Evolutionary conservation across 352 stramenopile genomes (phyloP), one percentile per base, ranked within the genome.

Genomic region (Phytophthora sp.): DNA sequence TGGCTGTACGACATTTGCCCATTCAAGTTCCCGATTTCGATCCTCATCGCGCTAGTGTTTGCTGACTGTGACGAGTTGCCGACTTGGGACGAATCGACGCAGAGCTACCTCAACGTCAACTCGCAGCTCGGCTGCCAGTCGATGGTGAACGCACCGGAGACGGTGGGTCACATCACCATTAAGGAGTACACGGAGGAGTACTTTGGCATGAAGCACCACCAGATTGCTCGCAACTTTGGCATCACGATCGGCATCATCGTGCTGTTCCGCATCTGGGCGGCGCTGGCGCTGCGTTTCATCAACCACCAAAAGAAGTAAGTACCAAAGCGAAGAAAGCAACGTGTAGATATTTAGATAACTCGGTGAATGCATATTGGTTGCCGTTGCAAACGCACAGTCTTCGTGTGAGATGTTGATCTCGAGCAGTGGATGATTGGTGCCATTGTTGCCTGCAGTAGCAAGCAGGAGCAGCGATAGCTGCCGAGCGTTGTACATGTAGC

Each of bases 1-100:
- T 84, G 72, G 72, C 26, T 84, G 21, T 80, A 79, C 56, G 54
- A 60, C 13, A 78, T 79, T 31, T 72, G 57, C 10, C 61, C 61
- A 6, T 52, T 68, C 9, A 46, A 60, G 4, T 79, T 75, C 50
- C 54, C 54, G 10, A 37, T 75, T 6, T 55, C 73, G 7, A 70
- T 79, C 35, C 37, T 82, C 9, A 54, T 66, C 20, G 27, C 65
- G 0, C 37, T 73, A 0, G 43, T 69, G 1, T 82, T 82, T 27
- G n/a, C 51, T 0, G 65, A 74, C 35, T 74, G 58, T 20, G 51
- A 67, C 12, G 61, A 67, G 5, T 12, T 74, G 8, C 66, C 63
- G n/a, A 62, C 55, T 8, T 69, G 55, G 56, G 48, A 76, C 21
- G 46, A 65, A 9, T 17, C 27, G 2, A 51, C 53, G 0, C 50